Evolutionary conservation across 2,329 filamentous ascomycete genomes (phyloP).

Genomic region (Sarocladiaceae sp.): DNA sequence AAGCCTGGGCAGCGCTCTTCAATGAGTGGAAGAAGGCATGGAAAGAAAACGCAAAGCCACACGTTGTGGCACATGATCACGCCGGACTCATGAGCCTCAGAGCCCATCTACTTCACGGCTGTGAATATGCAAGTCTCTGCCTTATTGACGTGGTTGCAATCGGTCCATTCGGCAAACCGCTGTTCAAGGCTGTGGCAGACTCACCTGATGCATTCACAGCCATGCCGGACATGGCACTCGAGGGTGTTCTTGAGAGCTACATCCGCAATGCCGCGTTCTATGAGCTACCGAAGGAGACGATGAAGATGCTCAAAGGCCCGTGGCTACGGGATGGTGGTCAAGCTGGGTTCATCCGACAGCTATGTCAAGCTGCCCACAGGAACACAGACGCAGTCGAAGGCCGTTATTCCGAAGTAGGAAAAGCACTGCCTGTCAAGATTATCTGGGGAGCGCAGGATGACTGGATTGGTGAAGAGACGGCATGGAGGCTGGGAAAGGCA

Average conservation of each 20-base stretch:
- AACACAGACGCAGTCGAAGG: slow-evolving; percentile 28
- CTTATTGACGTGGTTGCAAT: slow-evolving; percentile 39
- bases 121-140: slow-evolving; percentile 32
- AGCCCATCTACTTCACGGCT: slow-evolving; percentile 30
- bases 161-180: slow-evolving; percentile 35
- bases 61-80: slow-evolving; percentile 41
- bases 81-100: slow-evolving; percentile 36
- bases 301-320: slow-evolving; percentile 30
- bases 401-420: slow-evolving; percentile 30
- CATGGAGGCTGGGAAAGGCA: slow-evolving; percentile 22
- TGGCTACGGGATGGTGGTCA: slow-evolving; percentile 28
- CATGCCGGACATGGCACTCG: slow-evolving; percentile 26
- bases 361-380: slow-evolving; percentile 25
- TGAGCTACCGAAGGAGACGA: slow-evolving; percentile 23
- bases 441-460: slow-evolving; percentile 39
- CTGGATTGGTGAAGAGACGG: slow-evolving; percentile 37
- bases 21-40: slow-evolving; percentile 25
- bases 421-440: slow-evolving; percentile 32
- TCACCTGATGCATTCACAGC: slow-evolving; percentile 30
- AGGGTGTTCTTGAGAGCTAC: slow-evolving; percentile 35
- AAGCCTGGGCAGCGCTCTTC: slow-evolving; percentile 33
- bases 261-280: slow-evolving; percentile 32
- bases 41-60: slow-evolving; percentile 20
- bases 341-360: slow-evolving; percentile 34
- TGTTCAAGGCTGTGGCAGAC: slow-evolving; percentile 36